These are phyloP conservation scores for Eimeria acervulina DNA, from an alignment of 169 alveolate species.

Conservation along the genomic window DNA sequence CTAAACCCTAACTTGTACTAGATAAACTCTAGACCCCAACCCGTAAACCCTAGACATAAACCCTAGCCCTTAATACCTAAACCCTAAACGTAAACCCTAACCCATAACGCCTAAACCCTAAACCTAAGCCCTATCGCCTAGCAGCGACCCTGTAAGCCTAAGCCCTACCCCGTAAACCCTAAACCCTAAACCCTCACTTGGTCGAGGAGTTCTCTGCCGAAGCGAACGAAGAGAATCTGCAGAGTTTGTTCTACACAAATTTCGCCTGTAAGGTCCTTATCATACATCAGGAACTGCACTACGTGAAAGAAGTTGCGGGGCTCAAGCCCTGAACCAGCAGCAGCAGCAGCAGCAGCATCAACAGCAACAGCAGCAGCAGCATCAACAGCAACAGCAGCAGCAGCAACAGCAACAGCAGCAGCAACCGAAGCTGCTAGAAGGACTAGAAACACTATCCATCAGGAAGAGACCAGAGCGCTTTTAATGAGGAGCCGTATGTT, in stretches of 20 bases:
- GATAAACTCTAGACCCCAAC: not conserved
- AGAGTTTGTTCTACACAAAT: constrained; percentile 96
- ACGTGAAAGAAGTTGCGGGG: constrained; percentile 94
- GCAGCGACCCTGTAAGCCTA: not conserved
- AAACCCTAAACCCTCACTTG: constrained; percentile 83
- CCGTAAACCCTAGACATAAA: not conserved
- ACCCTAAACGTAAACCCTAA: not conserved
- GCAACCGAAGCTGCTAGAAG: not conserved
- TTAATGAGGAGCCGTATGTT: too few relatives aligned
- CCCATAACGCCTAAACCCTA: not conserved
- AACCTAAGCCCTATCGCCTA: not conserved
- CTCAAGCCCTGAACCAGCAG: constrained; percentile 89
- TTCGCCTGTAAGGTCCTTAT: constrained; percentile 90
- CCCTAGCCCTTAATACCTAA: not conserved
- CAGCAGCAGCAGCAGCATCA: not conserved
- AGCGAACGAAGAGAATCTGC: constrained; percentile 94
- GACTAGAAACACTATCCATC: not conserved
- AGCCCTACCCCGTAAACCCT: not conserved
- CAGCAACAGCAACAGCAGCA: constrained; percentile 21
- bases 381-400: not conserved
- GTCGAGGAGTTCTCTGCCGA: constrained; percentile 93
- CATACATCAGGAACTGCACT: constrained; percentile 95
- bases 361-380: constrained; percentile 42
- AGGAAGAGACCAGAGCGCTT: not conserved
- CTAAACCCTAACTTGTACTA: too few relatives aligned